Evolutionary conservation across 805 yeast genomes (phyloP), one percentile per base, ranked within the genome.

Genomic region (Saturnispora sanitii): DNA sequence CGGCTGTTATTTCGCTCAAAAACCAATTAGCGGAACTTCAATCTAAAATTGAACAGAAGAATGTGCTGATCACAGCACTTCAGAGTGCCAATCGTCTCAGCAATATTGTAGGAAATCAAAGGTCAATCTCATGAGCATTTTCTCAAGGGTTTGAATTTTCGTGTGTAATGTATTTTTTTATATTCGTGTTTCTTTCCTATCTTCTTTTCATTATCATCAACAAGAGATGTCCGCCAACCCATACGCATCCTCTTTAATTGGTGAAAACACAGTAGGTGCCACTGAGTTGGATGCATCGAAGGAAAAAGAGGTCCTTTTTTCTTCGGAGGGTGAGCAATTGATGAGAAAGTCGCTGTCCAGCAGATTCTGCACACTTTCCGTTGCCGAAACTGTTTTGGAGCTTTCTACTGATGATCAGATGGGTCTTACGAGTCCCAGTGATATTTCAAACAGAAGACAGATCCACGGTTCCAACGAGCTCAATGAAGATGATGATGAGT

Each of bases 381-480:
- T 75, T 3, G 82, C 75, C n/a, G 84, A 85, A 35, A 77, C 90
- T 1, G 67, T 72, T 2, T 45, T 55, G 18, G 77, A 76, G 36
- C 66, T 90, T 32, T 71, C 71, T 36, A 81, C 97, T 0, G 75
- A 84, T 49, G 40, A 60, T 3, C 52, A 48, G 1, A 52, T 57
- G 9, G 98, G 98, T 1, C 64, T 92, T 20, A 61, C 71, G 26
- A 75, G 79, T 33, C 65, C 66, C 25, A 87, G 77, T 43, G 97
- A 88, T 44, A 76, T 84, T 17, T 61, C 73, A 15, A 72, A 74
- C 52, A 70, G 97, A 50, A 72, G 90, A 50, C 67, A 77, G 18
- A 65, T 78, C 15, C 81, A 85, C 55, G 99, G 99, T 2, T 49
- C 71, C 29, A 92, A 92, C 59, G 96, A 85, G 52, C 69, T 94